Conservation (phyloP, 371 early-diverging fungal genomes). For the Rhizomucor miehei region DNA sequence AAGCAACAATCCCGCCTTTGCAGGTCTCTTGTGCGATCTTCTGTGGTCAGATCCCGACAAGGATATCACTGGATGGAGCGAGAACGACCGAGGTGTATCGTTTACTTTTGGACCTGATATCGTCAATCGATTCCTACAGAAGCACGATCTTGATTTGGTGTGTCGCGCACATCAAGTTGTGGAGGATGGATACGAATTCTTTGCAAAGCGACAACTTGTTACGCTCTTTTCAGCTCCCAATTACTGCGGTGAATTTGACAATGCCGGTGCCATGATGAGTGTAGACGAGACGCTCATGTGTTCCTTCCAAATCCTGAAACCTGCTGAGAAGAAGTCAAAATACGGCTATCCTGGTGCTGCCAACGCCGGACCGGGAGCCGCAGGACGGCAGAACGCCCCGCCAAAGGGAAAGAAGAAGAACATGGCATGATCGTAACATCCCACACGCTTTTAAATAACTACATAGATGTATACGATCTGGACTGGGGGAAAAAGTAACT, state of each 20-base stretch:
- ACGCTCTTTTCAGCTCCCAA: constrained; percentile 96
- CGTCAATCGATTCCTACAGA: constrained; percentile 85
- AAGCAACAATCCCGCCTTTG: constrained; percentile 8
- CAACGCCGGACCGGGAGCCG: too few relatives aligned
- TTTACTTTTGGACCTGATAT: constrained; percentile 89
- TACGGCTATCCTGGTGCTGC: constrained; percentile 39
- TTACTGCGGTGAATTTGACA: constrained; percentile 96
- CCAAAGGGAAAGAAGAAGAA: too few relatives aligned
- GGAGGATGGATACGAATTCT: constrained; percentile 96
- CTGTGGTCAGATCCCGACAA: constrained; percentile 97
- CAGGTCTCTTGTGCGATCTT: constrained; percentile 89
- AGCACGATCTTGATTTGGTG: constrained; percentile 90
- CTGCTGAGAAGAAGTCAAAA: constrained; percentile 58
- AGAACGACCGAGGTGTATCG: constrained; percentile 89
- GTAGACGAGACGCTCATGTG: constrained; percentile 95
- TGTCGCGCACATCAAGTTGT: constrained; percentile 97
- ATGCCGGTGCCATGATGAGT: constrained; percentile 97
- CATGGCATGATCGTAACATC: neutral
- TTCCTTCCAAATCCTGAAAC: constrained; percentile 80
- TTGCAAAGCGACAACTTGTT: constrained; percentile 89
- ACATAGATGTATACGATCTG: too few relatives aligned
- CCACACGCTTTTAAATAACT: neutral
- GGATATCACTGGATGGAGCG: constrained; percentile 85
- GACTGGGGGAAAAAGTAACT: too few relatives aligned
- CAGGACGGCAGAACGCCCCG: too few relatives aligned